Conservation (phyloP, 164 flowering plant species). For the Stephania cephalantha region DNA sequence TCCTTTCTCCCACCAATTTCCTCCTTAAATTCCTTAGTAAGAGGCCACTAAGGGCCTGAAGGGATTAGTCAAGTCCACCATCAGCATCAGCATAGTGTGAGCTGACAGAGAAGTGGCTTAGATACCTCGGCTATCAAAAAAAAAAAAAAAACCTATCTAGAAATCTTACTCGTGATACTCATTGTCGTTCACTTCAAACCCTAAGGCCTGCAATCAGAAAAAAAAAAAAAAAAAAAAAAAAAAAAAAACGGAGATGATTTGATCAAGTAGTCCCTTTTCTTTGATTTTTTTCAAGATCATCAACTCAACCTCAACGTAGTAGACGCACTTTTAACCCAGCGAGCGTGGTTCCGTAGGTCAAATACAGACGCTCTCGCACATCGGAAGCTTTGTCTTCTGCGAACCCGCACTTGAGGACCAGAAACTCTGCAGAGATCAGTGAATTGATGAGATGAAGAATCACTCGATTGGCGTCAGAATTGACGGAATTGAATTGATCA, state of each 20-base stretch:
- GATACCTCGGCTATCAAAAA: too few species aligned
- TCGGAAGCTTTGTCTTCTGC: conserved; percentile 41
- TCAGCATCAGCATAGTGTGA: too few species aligned
- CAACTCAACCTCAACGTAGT: not conserved
- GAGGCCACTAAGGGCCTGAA: too few species aligned
- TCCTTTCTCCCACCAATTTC: too few species aligned
- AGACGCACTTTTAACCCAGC: conserved; percentile 68
- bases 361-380: conserved; percentile 58
- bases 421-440: conserved; percentile 42
- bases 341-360: conserved; percentile 72
- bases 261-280: not conserved
- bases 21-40: too few species aligned
- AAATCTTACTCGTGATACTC: conserved; percentile 24
- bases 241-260: not conserved
- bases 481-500: too few species aligned
- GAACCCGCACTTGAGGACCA: conserved; percentile 61
- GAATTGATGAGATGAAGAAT: not conserved
- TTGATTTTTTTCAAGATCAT: too few species aligned
- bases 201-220: conserved; percentile 16
- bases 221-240: conserved; percentile 7
- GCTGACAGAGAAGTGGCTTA: too few species aligned
- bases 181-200: conserved; percentile 21
- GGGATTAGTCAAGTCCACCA: too few species aligned
- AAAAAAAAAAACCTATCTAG: too few species aligned
- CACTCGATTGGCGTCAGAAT: too few species aligned